phyloP scores from a whole-genome alignment of 2,329 filamentous ascomycete genomes.

The Chaetomium globosum region DNA sequence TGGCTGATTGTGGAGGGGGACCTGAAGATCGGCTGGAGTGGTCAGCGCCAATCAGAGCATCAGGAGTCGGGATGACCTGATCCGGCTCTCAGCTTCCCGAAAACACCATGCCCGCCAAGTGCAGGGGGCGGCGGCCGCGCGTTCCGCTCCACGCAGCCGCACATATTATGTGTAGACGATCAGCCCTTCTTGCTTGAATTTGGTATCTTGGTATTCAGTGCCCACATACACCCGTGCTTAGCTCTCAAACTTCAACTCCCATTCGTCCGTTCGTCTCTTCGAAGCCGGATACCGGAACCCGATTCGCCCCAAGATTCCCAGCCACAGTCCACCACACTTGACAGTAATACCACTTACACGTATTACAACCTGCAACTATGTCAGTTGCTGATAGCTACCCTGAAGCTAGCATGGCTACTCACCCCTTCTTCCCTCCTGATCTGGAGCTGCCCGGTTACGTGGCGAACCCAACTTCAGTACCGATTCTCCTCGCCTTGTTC shows the following conservation, averaged over 20 bases:
- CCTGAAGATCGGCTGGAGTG: background rate
- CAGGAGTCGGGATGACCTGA: background rate
- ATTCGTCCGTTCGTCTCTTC: background rate
- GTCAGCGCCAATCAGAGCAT: background rate
- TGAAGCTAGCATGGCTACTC: conserved; percentile 7
- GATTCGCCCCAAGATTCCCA: too few species aligned
- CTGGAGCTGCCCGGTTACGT: conserved; percentile 15
- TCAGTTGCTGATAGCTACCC: background rate
- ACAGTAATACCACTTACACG: too few species aligned
- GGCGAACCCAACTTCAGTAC: conserved; percentile 12
- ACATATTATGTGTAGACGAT: background rate
- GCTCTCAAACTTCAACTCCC: background rate
- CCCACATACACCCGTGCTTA: background rate
- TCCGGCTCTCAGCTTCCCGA: background rate
- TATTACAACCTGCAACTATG: conserved; percentile 7
- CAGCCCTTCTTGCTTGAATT: background rate
- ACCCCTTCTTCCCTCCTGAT: conserved; percentile 16
- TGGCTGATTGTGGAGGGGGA: background rate
- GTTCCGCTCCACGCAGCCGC: background rate
- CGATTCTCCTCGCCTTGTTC: conserved; percentile 8
- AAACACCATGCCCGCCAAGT: background rate
- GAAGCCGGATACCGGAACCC: background rate
- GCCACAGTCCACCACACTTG: background rate
- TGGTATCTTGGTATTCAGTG: background rate
- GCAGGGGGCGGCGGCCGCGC: background rate